Percentiles rank a stretch among this genome's conserved stretches.
phyloP scores from a whole-genome alignment of 805 yeast species.

The Metschnikowia koreensis region DNA sequence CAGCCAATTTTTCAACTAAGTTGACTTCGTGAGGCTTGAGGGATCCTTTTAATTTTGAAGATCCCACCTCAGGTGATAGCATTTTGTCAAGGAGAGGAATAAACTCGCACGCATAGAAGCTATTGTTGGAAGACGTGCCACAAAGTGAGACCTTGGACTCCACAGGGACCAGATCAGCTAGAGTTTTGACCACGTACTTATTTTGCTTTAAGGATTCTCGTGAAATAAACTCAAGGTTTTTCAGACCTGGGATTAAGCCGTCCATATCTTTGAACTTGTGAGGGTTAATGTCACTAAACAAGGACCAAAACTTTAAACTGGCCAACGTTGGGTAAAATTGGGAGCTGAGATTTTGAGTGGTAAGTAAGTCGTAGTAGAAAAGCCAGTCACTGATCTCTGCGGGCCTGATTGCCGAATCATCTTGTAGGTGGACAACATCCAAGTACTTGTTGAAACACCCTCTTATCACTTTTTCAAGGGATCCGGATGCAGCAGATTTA shows the following conservation, averaged over 20 bases:
- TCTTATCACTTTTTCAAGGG: constrained; percentile 60
- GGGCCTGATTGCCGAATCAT: constrained; percentile 60
- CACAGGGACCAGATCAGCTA: constrained; percentile 30
- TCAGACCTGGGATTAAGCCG: constrained; percentile 31
- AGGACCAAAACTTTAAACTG: constrained; percentile 58
- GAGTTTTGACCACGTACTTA: constrained; percentile 28
- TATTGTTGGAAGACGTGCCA: constrained; percentile 20
- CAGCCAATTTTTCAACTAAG: constrained; percentile 36
- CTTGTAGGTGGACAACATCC: constrained; percentile 57
- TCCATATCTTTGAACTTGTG: constrained; percentile 11
- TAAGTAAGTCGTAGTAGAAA: constrained; percentile 62
- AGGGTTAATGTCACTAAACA: constrained; percentile 60
- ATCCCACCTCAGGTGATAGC: constrained; percentile 30
- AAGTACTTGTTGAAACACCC: constrained; percentile 73
- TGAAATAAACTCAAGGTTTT: constrained; percentile 36
- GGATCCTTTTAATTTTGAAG: constrained; percentile 22
- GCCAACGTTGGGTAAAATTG: constrained; percentile 55
- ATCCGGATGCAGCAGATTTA: constrained; percentile 37
- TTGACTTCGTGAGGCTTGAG: constrained; percentile 29
- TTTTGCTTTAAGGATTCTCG: constrained; percentile 37
- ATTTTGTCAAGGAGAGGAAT: constrained; percentile 35
- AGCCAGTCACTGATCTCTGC: constrained; percentile 71
- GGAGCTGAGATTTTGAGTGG: constrained; percentile 28
- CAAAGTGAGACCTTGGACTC: constrained; percentile 30
- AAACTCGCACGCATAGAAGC: constrained; percentile 27